Evolutionary conservation across 2,329 filamentous ascomycete genomes (phyloP).

Genomic region (Tolypocladium sp.): DNA sequence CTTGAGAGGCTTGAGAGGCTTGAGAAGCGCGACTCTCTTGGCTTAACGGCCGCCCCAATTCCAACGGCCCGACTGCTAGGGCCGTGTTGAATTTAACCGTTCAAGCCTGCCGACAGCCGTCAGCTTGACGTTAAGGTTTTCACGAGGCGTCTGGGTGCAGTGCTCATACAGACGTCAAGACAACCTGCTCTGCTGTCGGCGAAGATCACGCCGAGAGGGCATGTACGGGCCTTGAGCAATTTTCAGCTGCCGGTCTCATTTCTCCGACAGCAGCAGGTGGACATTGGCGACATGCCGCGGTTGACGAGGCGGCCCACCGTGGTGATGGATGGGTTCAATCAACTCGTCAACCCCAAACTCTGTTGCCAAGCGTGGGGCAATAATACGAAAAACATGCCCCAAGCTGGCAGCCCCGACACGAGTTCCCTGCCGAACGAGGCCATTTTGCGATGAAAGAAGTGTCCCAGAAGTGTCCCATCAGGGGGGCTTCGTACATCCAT

Average conservation of each 20-base stretch:
- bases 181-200: not conserved
- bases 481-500: too few relatives aligned
- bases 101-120: not conserved
- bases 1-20: not conserved
- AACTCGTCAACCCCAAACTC: not conserved
- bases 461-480: too few relatives aligned
- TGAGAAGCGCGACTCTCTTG: not conserved
- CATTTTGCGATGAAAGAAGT: too few relatives aligned
- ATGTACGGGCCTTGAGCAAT: not conserved
- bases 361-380: not conserved
- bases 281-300: too few relatives aligned
- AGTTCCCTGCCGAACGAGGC: not conserved
- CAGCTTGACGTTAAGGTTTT: not conserved
- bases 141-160: not conserved
- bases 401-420: too few relatives aligned
- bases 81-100: not conserved
- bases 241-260: not conserved
- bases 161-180: not conserved
- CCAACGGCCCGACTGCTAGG: not conserved
- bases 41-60: not conserved
- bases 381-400: not conserved
- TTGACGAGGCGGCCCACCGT: too few relatives aligned
- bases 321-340: not conserved
- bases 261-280: not conserved
- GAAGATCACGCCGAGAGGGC: not conserved